phyloP scores from a whole-genome alignment of 495 filamentous ascomycete species.

The Penicillium paxilli region DNA sequence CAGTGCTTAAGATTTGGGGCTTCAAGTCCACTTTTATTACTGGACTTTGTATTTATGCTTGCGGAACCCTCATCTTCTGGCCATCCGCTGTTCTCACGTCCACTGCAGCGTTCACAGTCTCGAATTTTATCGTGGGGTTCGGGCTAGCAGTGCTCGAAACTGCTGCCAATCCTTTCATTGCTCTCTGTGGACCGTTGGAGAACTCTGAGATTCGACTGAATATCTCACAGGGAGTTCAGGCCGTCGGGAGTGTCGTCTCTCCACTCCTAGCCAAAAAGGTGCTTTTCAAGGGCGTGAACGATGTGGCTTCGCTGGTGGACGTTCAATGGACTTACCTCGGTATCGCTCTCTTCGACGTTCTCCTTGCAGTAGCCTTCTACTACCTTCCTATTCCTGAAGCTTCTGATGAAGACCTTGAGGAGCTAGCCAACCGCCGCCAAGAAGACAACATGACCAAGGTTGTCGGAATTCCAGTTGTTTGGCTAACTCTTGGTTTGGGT shows the following conservation, averaged over 20 bases:
- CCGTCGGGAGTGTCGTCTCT: slow-evolving; percentile 61
- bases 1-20: slow-evolving; percentile 60
- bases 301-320: slow-evolving; percentile 58
- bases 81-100: slow-evolving; percentile 68
- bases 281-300: slow-evolving; percentile 53
- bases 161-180: slow-evolving; percentile 67
- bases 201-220: slow-evolving; percentile 67
- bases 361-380: slow-evolving; percentile 64
- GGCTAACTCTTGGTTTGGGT: slow-evolving; percentile 56
- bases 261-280: slow-evolving; percentile 62
- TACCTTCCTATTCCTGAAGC: slow-evolving; percentile 69
- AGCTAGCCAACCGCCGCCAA: slow-evolving; percentile 50
- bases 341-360: slow-evolving; percentile 63
- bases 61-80: slow-evolving; percentile 70
- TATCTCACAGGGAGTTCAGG: slow-evolving; percentile 68
- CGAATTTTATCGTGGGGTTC: slow-evolving; percentile 67
- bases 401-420: slow-evolving; percentile 62
- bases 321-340: slow-evolving; percentile 75
- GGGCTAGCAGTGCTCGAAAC: slow-evolving; percentile 66
- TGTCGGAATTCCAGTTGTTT: slow-evolving; percentile 50
- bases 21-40: slow-evolving; percentile 68
- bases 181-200: slow-evolving; percentile 65
- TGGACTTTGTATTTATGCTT: slow-evolving; percentile 63
- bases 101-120: slow-evolving; percentile 63
- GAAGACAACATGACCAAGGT: slow-evolving; percentile 51